Conservation (phyloP, 2,329 filamentous ascomycete species). For the Herpotrichia juniperi region DNA sequence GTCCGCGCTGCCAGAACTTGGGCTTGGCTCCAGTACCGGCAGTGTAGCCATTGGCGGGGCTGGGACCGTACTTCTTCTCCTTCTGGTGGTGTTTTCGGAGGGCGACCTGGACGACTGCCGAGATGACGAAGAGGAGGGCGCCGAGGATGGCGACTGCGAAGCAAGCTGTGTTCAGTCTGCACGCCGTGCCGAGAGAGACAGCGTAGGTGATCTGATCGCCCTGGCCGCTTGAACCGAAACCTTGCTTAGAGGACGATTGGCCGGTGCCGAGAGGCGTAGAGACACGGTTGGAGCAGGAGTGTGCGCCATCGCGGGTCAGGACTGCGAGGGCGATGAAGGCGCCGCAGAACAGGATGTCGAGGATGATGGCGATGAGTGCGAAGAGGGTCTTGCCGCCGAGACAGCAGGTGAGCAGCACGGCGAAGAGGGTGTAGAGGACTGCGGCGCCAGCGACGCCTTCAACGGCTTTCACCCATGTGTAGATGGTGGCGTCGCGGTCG, state of each 20-base stretch:
- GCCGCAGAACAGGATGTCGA: slow-evolving; percentile 78
- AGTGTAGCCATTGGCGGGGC: slow-evolving; percentile 72
- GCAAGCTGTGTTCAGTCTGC: slow-evolving; percentile 75
- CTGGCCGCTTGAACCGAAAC: slow-evolving; percentile 51
- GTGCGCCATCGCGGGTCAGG: slow-evolving; percentile 71
- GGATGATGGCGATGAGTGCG: slow-evolving; percentile 72
- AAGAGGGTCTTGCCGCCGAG: slow-evolving; percentile 77
- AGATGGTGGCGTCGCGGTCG: slow-evolving; percentile 68
- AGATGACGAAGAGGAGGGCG: slow-evolving; percentile 77
- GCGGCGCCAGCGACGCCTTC: slow-evolving; percentile 74
- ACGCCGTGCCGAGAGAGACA: slow-evolving; percentile 64
- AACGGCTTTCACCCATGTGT: slow-evolving; percentile 72
- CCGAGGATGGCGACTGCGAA: slow-evolving; percentile 81
- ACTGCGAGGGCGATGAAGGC: slow-evolving; percentile 83
- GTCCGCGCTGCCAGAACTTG: slow-evolving; percentile 52
- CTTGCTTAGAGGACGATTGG: slow-evolving; percentile 56
- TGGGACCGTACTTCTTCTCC: slow-evolving; percentile 73
- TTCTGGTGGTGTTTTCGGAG: slow-evolving; percentile 75
- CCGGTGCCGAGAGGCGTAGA: slow-evolving; percentile 75
- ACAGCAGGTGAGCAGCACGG: slow-evolving; percentile 78
- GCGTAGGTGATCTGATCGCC: slow-evolving; percentile 52
- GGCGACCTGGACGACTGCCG: slow-evolving; percentile 70
- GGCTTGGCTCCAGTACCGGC: slow-evolving; percentile 60
- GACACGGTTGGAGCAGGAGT: slow-evolving; percentile 66
- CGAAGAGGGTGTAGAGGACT: slow-evolving; percentile 74